Percentiles rank a stretch among this genome's conserved stretches.
Evolutionary conservation across 805 yeast genomes (phyloP).

Genomic region (Cyberlindnera xylosilytica): DNA sequence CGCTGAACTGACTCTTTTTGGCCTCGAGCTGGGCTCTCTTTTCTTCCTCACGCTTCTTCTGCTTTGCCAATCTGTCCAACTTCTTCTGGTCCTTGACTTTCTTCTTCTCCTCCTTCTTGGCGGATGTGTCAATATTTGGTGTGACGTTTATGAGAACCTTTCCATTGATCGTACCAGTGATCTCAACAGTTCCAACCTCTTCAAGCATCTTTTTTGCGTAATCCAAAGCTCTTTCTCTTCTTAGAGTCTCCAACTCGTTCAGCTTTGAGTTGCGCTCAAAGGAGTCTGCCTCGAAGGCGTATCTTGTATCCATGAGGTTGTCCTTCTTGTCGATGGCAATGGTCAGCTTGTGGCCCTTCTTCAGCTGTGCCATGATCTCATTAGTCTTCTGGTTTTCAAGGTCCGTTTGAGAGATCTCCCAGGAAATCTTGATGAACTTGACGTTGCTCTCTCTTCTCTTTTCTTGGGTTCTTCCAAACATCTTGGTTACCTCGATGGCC

Average conservation of each 20-base stretch:
- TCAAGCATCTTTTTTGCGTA: conserved; percentile 28
- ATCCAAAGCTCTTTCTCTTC: conserved; percentile 33
- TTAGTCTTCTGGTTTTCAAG: conserved; percentile 48
- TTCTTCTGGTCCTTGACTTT: conserved; percentile 15
- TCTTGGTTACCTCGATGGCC: conserved; percentile 19
- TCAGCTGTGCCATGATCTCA: conserved; percentile 44
- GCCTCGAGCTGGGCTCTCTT: conserved; percentile 21
- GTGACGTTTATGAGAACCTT: conserved; percentile 29
- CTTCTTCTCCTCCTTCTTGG: conserved; percentile 19
- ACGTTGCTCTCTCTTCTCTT: conserved; percentile 31
- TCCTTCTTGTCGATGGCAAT: conserved; percentile 40
- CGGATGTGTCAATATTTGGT: conserved; percentile 17
- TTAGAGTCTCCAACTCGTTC: conserved; percentile 31
- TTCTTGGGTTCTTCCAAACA: conserved; percentile 27
- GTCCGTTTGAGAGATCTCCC: conserved; percentile 56
- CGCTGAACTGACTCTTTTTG: conserved; percentile 11
- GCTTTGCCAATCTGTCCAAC: conserved; percentile 24
- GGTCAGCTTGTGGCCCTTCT: conserved; percentile 36
- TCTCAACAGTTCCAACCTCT: conserved; percentile 24
- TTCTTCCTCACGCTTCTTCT: conserved; percentile 23
- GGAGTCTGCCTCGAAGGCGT: conserved; percentile 19
- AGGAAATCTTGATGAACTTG: conserved; percentile 49
- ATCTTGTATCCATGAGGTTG: conserved; percentile 17
- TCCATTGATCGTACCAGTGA: conserved; percentile 30
- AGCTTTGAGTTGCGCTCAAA: conserved; percentile 14